A percentile compares a stretch with the other conserved stretches of the same genome.
Conservation (phyloP, 257 asterid genomes). For the Solanum tarijense region DNA sequence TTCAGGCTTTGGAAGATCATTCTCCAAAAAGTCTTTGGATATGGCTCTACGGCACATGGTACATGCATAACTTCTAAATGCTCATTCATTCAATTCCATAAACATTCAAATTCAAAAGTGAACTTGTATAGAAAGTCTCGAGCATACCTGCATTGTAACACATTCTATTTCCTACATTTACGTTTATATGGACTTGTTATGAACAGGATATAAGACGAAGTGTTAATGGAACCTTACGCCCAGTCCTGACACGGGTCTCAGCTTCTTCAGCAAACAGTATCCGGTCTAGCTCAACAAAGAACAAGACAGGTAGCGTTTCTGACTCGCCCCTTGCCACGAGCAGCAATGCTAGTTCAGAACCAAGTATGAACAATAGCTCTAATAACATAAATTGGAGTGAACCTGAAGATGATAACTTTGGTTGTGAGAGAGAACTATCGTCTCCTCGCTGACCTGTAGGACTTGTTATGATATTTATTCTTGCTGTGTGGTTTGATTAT, state of each 20-base stretch:
- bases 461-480: neutral
- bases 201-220: conserved; percentile 63
- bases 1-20: conserved; percentile 71
- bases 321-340: conserved; percentile 44
- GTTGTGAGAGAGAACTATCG: conserved; percentile 1
- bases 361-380: conserved; percentile 21
- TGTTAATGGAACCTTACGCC: conserved; percentile 21
- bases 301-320: conserved; percentile 16
- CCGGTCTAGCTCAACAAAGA: conserved; percentile 20
- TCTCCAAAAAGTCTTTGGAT: conserved; percentile 73
- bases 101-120: neutral
- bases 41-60: conserved; percentile 88
- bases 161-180: neutral
- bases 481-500: neutral
- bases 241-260: conserved; percentile 13
- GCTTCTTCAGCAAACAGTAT: conserved; percentile 18
- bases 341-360: conserved; percentile 34
- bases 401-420: conserved; percentile 1
- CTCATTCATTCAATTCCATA: neutral
- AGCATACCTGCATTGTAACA: neutral
- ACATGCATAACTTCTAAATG: conserved; percentile 9
- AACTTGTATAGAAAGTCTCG: neutral
- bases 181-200: neutral
- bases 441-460: neutral
- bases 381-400: conserved; percentile 15